These are phyloP conservation scores for Aureobasidium sp. DNA, from an alignment of 2,329 filamentous ascomycete genomes.

Conservation along the genomic window DNA sequence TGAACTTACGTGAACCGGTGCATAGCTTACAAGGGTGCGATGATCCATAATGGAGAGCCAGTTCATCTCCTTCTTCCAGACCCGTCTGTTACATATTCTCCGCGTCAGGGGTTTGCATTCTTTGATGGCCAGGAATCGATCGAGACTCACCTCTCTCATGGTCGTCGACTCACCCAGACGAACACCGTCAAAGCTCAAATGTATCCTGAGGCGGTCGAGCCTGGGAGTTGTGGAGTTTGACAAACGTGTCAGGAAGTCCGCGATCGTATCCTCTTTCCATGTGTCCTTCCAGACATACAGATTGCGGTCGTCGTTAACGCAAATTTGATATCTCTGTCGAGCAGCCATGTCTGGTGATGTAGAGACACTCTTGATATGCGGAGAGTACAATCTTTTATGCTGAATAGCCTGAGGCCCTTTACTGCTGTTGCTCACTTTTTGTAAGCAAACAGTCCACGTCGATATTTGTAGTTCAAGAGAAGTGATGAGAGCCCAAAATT, in stretches of 20 bases:
- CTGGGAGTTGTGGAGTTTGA: not conserved
- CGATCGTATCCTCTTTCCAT: conserved; percentile 12
- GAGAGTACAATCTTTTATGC: not conserved
- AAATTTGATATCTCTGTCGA: not conserved
- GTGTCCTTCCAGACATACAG: not conserved
- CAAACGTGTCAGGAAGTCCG: conserved; percentile 1
- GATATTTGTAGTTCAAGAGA: not conserved
- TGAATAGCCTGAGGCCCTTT: not conserved
- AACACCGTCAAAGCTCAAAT: conserved; percentile 14
- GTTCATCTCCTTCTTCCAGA: conserved; percentile 10
- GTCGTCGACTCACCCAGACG: conserved; percentile 7
- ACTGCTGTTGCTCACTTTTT: not conserved
- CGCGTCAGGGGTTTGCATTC: not conserved
- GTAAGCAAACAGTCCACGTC: not conserved
- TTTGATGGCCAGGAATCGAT: not conserved
- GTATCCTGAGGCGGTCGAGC: not conserved
- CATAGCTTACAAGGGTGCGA: not conserved
- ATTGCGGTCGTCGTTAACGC: conserved; percentile 9
- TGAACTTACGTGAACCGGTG: not conserved
- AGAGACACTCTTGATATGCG: not conserved
- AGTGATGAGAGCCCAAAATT: not conserved
- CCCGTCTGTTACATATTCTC: not conserved
- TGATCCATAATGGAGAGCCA: conserved; percentile 2
- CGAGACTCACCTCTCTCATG: conserved; percentile 4
- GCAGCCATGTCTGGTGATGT: not conserved